A percentile compares a stretch with the other conserved stretches of the same genome.
Evolutionary conservation across 768 basidiomycete genomes (phyloP).

Genomic region (Leccinum longicurvipes): DNA sequence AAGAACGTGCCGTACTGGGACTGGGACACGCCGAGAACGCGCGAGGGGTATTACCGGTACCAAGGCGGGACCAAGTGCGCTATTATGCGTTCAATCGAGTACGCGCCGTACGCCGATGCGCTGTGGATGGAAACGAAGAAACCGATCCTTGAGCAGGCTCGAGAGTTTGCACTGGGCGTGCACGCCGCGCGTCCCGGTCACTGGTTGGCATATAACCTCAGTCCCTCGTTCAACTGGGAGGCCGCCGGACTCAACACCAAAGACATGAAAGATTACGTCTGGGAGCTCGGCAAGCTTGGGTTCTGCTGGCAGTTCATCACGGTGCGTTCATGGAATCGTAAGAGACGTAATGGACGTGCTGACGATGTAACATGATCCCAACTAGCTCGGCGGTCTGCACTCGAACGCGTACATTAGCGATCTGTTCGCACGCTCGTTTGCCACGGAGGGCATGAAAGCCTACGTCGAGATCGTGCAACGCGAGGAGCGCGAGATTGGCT

Average conservation of each 20-base stretch:
- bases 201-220: slow-evolving; percentile 96
- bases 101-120: slow-evolving; percentile 89
- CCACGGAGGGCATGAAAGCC: slow-evolving; percentile 97
- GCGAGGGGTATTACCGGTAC: slow-evolving; percentile 97
- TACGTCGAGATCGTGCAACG: slow-evolving; percentile 95
- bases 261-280: slow-evolving; percentile 87
- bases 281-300: slow-evolving; percentile 92
- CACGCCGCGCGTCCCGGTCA: slow-evolving; percentile 79
- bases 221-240: slow-evolving; percentile 92
- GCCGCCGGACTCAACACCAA: slow-evolving; percentile 83
- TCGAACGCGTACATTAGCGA: slow-evolving; percentile 98
- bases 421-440: slow-evolving; percentile 82
- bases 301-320: slow-evolving; percentile 99
- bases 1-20: slow-evolving; percentile 81
- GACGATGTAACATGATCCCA: slow-evolving; percentile 2
- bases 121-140: slow-evolving; percentile 98
- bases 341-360: slow-evolving; percentile 1
- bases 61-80: slow-evolving; percentile 96
- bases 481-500: slow-evolving; percentile 88
- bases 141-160: slow-evolving; percentile 88
- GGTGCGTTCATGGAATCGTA: slow-evolving; percentile 42
- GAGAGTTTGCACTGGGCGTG: slow-evolving; percentile 89
- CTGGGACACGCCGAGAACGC: slow-evolving; percentile 91
- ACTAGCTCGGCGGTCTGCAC: slow-evolving; percentile 90
- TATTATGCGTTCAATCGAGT: slow-evolving; percentile 86